Conservation (phyloP, 176 grass and related monocot species). For the Bothriochloa decipiens region DNA sequence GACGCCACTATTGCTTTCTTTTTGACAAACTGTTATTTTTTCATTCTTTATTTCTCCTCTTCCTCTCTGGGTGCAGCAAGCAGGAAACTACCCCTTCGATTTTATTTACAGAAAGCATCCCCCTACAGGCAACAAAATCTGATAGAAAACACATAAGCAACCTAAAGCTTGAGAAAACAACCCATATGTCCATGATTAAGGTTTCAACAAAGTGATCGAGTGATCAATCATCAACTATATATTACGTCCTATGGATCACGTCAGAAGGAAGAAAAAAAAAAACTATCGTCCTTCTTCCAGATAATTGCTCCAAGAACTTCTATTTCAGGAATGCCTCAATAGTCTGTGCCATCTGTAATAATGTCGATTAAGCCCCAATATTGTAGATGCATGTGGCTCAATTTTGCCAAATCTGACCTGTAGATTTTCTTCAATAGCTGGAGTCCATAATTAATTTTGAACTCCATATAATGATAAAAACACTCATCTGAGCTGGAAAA, state of each 20-base stretch:
- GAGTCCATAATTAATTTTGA: background rate
- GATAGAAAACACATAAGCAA: background rate
- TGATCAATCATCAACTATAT: background rate
- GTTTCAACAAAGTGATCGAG: background rate
- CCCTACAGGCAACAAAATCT: background rate
- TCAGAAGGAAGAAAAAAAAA: background rate
- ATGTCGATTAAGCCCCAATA: too few relatives aligned
- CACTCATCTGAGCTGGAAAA: background rate
- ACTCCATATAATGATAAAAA: background rate
- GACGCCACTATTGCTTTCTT: background rate
- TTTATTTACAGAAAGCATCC: background rate
- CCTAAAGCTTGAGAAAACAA: background rate
- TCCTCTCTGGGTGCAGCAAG: background rate
- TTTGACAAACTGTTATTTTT: background rate
- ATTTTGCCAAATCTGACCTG: background rate
- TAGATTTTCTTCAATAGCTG: background rate
- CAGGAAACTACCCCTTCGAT: background rate
- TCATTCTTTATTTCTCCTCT: background rate
- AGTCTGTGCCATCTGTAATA: background rate
- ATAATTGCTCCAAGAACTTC: background rate
- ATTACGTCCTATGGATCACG: background rate
- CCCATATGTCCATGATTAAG: background rate
- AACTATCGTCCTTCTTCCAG: background rate
- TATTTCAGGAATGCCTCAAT: background rate
- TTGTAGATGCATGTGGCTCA: background rate